A percentile compares a stretch with the other conserved stretches of the same genome.
Evolutionary conservation across 352 stramenopile genomes (phyloP).

Genomic region (Phytophthora hybrid): DNA sequence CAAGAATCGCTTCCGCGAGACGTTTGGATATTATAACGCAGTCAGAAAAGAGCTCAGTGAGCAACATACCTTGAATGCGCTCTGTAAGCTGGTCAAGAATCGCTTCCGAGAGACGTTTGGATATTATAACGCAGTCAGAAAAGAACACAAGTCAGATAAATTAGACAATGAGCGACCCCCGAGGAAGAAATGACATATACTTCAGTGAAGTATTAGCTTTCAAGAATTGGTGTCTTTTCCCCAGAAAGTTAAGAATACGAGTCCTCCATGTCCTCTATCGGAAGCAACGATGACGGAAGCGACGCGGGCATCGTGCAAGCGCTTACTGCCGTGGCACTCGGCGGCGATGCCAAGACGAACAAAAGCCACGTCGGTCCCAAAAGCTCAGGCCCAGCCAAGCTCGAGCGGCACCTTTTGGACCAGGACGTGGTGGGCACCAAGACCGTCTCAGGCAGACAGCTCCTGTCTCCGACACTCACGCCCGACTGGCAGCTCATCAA

Average conservation of each 20-base stretch:
- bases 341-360: not conserved
- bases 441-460: not conserved
- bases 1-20: too few species aligned
- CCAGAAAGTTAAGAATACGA: not conserved
- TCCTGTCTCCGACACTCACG: not conserved
- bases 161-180: conserved; percentile 8
- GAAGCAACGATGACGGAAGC: not conserved
- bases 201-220: conserved; percentile 8
- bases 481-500: not conserved
- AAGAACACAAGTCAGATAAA: not conserved
- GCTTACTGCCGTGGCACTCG: not conserved
- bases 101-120: too few species aligned
- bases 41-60: too few species aligned
- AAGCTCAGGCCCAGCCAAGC: not conserved
- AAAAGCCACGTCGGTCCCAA: too few species aligned
- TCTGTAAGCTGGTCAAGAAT: too few species aligned
- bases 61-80: not conserved
- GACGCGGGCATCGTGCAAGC: not conserved
- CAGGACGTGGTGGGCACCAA: not conserved
- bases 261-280: not conserved
- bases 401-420: not conserved
- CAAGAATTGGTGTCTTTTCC: conserved; percentile 5
- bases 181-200: conserved; percentile 11
- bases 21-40: too few species aligned
- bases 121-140: too few species aligned